These are phyloP conservation scores for Puccinia triticina DNA, from an alignment of 1,284 basidiomycete species.

Conservation along the genomic window DNA sequence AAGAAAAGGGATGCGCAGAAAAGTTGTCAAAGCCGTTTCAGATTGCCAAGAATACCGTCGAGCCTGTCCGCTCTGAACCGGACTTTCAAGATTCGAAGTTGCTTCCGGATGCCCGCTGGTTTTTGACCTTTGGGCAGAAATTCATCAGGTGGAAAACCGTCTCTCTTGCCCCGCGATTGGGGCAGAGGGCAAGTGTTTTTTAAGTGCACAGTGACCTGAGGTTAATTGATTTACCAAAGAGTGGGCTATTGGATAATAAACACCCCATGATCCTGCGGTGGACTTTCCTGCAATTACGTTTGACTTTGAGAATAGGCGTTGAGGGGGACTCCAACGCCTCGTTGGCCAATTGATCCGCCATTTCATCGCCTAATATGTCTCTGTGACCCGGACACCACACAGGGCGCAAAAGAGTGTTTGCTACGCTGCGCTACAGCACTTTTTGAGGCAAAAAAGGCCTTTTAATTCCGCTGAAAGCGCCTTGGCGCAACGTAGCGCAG, in stretches of 20 bases:
- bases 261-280: too few relatives aligned
- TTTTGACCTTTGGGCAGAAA: not conserved
- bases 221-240: not conserved
- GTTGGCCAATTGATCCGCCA: not conserved
- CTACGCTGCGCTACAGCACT: too few relatives aligned
- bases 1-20: not conserved
- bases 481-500: too few relatives aligned
- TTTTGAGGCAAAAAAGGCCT: too few relatives aligned
- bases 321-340: too few relatives aligned
- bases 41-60: not conserved
- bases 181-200: not conserved
- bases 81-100: not conserved
- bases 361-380: not conserved
- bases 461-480: too few relatives aligned
- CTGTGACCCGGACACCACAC: slow-evolving; percentile 3
- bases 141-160: not conserved
- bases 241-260: not conserved
- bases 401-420: too few relatives aligned
- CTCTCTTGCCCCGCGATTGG: not conserved
- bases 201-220: not conserved
- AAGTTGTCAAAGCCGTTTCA: not conserved
- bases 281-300: not conserved
- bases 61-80: not conserved
- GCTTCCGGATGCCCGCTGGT: not conserved
- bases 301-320: not conserved